Evolutionary conservation across 257 asterid species (phyloP).

Genomic region (Nicotiana undulata): DNA sequence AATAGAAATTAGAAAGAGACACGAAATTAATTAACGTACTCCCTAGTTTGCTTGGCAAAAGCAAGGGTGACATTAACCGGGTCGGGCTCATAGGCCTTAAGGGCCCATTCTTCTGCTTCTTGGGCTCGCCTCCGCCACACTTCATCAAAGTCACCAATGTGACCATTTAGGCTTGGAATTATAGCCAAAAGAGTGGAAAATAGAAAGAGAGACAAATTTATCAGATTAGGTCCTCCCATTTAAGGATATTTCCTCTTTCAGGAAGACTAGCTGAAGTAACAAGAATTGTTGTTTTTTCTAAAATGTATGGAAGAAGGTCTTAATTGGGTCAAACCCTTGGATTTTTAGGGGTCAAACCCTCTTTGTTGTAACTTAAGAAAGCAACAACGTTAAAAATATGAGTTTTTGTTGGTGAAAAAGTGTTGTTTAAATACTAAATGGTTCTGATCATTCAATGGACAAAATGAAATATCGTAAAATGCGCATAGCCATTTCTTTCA

Average conservation of each 20-base stretch:
- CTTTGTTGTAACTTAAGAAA: not conserved
- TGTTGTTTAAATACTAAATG: constrained; percentile 18
- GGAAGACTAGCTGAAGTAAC: not conserved
- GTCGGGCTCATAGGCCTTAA: constrained; percentile 32
- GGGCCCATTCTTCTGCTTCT: constrained; percentile 48
- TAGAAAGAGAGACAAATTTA: constrained; percentile 10
- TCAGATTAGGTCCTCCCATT: constrained; percentile 18
- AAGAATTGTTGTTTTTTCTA: not conserved
- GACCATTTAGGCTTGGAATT: constrained; percentile 23
- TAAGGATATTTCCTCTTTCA: not conserved
- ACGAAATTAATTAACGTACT: constrained; percentile 12
- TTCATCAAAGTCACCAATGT: constrained; percentile 29
- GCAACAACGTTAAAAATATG: not conserved
- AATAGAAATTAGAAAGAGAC: not conserved
- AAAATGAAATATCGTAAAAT: not conserved
- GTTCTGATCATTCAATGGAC: not conserved
- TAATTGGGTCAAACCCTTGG: constrained; percentile 24
- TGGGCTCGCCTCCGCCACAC: constrained; percentile 35
- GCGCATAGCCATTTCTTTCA: not conserved
- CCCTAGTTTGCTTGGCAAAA: constrained; percentile 28
- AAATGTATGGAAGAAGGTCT: constrained; percentile 8
- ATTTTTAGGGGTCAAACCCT: constrained; percentile 17
- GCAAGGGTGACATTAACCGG: constrained; percentile 40
- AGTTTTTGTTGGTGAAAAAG: not conserved
- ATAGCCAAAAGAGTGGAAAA: constrained; percentile 24